A percentile compares a stretch with the other conserved stretches of the same genome.
Evolutionary conservation across 805 yeast genomes (phyloP).

Genomic region (Scheffersomyces amazonensis): DNA sequence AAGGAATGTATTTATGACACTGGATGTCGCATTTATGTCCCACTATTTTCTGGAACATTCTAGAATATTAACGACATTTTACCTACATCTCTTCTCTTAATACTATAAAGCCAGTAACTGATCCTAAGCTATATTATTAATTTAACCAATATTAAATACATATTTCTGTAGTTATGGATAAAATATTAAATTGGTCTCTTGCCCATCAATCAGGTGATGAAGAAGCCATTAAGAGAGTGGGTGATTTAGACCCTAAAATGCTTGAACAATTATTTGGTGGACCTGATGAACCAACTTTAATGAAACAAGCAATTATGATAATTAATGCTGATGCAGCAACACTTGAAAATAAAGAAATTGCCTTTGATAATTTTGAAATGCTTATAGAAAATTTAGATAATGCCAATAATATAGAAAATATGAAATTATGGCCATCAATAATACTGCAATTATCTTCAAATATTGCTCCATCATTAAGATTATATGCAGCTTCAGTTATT

Average conservation of each 20-base stretch:
- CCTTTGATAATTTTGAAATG: slow-evolving; percentile 92
- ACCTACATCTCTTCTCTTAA: no score
- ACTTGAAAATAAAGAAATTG: slow-evolving; percentile 63
- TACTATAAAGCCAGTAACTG: no score
- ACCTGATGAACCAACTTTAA: slow-evolving; percentile 84
- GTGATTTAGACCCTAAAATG: slow-evolving; percentile 75
- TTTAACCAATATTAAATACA: no score
- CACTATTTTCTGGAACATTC: no score
- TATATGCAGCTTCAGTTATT: slow-evolving; percentile 66
- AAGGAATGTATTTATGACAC: no score
- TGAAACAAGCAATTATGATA: slow-evolving; percentile 72
- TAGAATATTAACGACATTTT: no score
- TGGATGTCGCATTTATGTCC: no score
- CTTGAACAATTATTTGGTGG: slow-evolving; percentile 74
- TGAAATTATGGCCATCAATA: slow-evolving; percentile 77
- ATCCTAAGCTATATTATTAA: no score
- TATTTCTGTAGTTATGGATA: slow-evolving; percentile 61
- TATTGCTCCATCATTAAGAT: slow-evolving; percentile 38
- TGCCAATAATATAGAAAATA: slow-evolving; percentile 84
- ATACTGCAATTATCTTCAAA: slow-evolving; percentile 49
- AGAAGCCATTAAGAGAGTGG: slow-evolving; percentile 60
- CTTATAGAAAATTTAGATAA: slow-evolving; percentile 89
- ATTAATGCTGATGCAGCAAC: slow-evolving; percentile 57
- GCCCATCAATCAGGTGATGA: slow-evolving; percentile 73
- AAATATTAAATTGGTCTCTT: slow-evolving; percentile 87